Evolutionary conservation across 2,329 filamentous ascomycete species (phyloP).

Genomic region (Penicillium crustosum): DNA sequence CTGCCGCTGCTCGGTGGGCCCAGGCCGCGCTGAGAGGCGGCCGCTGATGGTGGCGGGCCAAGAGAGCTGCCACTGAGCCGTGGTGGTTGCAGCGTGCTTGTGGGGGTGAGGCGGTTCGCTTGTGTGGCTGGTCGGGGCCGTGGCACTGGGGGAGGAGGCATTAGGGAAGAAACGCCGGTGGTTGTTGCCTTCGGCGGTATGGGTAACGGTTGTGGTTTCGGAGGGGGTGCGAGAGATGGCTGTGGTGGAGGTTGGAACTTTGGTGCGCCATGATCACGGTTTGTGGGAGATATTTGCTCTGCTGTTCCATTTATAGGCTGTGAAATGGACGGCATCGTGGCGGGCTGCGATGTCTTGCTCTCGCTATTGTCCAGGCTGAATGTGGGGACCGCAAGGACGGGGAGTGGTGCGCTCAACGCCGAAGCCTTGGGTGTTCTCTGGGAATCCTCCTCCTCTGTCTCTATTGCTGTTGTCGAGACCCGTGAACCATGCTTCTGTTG

Average conservation of each 20-base stretch:
- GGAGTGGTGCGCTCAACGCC: constrained; percentile 23
- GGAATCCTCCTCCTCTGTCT: constrained; percentile 21
- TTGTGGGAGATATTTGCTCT: constrained; percentile 4
- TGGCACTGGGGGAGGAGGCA: constrained; percentile 38
- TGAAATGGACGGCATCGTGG: constrained; percentile 10
- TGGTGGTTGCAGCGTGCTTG: constrained; percentile 27
- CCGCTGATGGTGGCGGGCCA: constrained; percentile 46
- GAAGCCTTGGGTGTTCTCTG: constrained; percentile 42
- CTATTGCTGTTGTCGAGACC: constrained; percentile 11
- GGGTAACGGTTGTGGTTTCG: constrained; percentile 13
- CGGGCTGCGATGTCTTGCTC: constrained; percentile 2
- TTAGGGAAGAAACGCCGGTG: constrained; percentile 28
- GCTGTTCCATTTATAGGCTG: constrained; percentile 7
- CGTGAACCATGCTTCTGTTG: constrained; percentile 10
- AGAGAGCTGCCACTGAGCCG: constrained; percentile 35
- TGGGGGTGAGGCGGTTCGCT: constrained; percentile 19
- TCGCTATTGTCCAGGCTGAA: constrained; percentile 32
- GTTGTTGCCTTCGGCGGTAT: constrained; percentile 9
- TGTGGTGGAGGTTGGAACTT: constrained; percentile 8
- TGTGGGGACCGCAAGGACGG: constrained; percentile 32
- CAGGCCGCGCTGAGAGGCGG: constrained; percentile 44
- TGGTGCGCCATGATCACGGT: constrained; percentile 11
- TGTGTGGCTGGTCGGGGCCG: constrained; percentile 27
- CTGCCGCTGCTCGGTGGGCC: constrained; percentile 42
- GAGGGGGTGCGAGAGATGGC: constrained; percentile 10